Percentiles rank a stretch among this genome's conserved stretches.
Evolutionary conservation across 305 asterid species (phyloP).

Genomic region (Salvia sclarea): DNA sequence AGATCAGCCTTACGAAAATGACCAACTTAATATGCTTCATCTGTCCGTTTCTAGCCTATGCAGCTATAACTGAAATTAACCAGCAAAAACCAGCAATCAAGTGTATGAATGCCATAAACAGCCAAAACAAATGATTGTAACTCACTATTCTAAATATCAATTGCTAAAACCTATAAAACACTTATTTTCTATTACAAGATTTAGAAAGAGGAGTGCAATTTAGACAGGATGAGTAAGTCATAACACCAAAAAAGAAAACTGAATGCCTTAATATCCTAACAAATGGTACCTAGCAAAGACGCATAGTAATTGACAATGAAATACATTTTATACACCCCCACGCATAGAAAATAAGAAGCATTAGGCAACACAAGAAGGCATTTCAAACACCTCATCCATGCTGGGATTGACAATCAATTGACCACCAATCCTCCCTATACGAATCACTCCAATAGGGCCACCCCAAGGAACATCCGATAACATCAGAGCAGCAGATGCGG

Average conservation of each 20-base stretch:
- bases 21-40: slow-evolving; percentile 9
- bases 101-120: neutral
- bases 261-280: neutral
- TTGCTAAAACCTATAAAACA: neutral
- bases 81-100: neutral
- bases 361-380: slow-evolving; percentile 21
- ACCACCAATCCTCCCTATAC: slow-evolving; percentile 83
- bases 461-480: slow-evolving; percentile 97
- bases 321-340: neutral
- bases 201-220: neutral
- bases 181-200: neutral
- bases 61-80: neutral
- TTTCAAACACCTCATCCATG: slow-evolving; percentile 77
- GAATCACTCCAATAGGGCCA: slow-evolving; percentile 96
- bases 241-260: neutral
- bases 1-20: slow-evolving; percentile 6
- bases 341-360: neutral
- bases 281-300: neutral
- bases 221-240: neutral
- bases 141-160: neutral
- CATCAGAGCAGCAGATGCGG: slow-evolving; percentile 96
- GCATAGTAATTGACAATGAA: neutral
- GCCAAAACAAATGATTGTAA: neutral
- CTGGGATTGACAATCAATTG: slow-evolving; percentile 85
- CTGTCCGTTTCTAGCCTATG: slow-evolving; percentile 5